A percentile compares a stretch with the other conserved stretches of the same genome.
These are phyloP conservation scores for Copromyces sp. DNA, from an alignment of 495 filamentous ascomycete genomes.

Conservation along the genomic window DNA sequence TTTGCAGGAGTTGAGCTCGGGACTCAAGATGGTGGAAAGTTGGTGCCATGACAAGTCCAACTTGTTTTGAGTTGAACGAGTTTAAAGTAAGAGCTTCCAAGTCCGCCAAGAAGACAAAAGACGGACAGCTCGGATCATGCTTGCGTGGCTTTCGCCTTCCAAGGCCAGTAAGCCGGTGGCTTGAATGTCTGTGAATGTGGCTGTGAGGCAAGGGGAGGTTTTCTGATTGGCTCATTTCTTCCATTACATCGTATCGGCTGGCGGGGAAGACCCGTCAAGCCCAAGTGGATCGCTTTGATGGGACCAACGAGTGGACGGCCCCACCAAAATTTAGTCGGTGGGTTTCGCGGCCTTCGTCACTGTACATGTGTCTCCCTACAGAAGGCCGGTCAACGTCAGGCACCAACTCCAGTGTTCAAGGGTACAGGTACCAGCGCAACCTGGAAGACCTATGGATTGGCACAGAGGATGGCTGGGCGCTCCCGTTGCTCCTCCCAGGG, in stretches of 20 bases:
- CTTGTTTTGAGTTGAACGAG: neutral
- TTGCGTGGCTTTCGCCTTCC: neutral
- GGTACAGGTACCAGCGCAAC: neutral
- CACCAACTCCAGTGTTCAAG: neutral
- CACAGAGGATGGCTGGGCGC: neutral
- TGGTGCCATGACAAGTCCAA: neutral
- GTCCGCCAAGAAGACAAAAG: neutral
- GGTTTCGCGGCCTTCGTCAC: neutral
- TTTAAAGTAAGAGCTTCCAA: neutral
- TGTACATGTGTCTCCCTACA: neutral
- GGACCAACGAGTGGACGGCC: neutral
- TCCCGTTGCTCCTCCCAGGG: neutral
- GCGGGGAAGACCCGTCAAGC: neutral
- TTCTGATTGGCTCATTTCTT: neutral
- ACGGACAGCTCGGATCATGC: neutral
- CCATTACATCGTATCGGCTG: neutral
- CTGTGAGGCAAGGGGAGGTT: neutral
- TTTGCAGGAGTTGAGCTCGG: neutral
- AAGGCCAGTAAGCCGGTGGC: neutral
- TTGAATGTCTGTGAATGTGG: neutral
- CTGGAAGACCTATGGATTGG: too few relatives aligned
- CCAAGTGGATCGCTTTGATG: neutral
- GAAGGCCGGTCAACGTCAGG: neutral
- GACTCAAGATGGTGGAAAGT: neutral
- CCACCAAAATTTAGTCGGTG: neutral